Percentiles rank a stretch among this genome's conserved stretches.
Evolutionary conservation across 495 filamentous ascomycete genomes (phyloP).

Genomic region (Saxispiralis lemnorum): DNA sequence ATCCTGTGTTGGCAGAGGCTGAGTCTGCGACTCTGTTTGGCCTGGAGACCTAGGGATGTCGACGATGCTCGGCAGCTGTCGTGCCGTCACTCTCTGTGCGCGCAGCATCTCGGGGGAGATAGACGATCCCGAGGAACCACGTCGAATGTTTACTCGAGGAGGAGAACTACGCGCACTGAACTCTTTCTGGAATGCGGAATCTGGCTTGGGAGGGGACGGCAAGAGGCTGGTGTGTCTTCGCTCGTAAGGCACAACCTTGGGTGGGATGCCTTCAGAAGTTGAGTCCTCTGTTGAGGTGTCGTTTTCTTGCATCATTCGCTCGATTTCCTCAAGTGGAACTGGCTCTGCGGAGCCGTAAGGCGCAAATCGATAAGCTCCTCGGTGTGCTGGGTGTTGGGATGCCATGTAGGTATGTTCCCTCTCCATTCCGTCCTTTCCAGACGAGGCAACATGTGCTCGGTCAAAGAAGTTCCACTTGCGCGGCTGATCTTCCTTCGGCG

Average conservation of each 20-base stretch:
- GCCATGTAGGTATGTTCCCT: conserved; percentile 18
- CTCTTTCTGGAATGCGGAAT: neutral
- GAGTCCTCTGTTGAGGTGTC: conserved; percentile 8
- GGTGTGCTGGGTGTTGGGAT: no score
- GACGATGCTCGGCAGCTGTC: neutral
- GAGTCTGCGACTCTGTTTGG: neutral
- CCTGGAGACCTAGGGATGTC: conserved; percentile 2
- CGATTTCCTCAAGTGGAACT: conserved; percentile 46
- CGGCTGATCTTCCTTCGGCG: conserved; percentile 22
- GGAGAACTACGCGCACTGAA: conserved; percentile 1
- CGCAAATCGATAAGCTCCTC: no score
- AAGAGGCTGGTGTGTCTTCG: conserved; percentile 9
- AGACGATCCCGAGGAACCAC: neutral
- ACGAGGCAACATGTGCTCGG: conserved; percentile 38
- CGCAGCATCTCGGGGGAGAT: conserved; percentile 6
- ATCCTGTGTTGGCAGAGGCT: no score
- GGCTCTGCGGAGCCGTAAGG: conserved; percentile 36
- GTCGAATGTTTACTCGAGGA: conserved; percentile 2
- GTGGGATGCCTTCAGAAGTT: neutral
- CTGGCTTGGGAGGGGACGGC: conserved; percentile 9
- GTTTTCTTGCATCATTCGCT: conserved; percentile 43
- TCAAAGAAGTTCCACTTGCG: conserved; percentile 76
- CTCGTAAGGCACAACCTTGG: conserved; percentile 9
- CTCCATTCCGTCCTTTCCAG: conserved; percentile 23
- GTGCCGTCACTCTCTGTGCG: conserved; percentile 1